Base-by-base conservation (phyloP, 1,139 yeast genomes). In the Zhuliangozyma blackwelliae region DNA sequence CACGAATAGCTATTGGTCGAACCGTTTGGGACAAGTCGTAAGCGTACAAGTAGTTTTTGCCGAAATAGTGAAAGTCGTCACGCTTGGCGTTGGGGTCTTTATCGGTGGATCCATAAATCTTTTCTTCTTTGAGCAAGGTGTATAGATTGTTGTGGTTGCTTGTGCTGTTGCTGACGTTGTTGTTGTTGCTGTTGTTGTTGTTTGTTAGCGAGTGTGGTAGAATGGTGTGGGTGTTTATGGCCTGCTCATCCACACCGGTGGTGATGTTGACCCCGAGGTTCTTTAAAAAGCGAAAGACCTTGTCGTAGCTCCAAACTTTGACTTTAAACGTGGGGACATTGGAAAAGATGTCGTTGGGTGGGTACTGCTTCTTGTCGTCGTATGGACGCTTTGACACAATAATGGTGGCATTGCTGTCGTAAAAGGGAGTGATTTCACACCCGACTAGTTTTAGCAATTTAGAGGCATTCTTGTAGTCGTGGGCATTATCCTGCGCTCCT, bases 231-330 rank as follows among this genome's bases (percentile, higher is more conserved):
- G 42, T 40, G 31, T 38, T 40, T 7, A 38, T 27, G 10, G 41
- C 41, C 29, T 36, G 37, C 29, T 46, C 48, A 30, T 46, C 52
- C n/a, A 43, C 47, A 25, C 56, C 46, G 23, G 48, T 49, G 28
- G 44, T 51, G 8, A 44, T 42, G 35, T 55, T 47, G 10, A 63
- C 79, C 31, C 92, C 85, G 49, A 90, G 65, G 51, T 88, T 79
- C 43, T 75, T 75, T 54, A 90, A 67, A 54, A 92, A 89, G 34
- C 97, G 68, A 50, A 81, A 75, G 7, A 90, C 88, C 57, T 90
- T 90, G 40, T 87, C 95, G 51, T 78, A 82, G 34, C 83, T 79
- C 97, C 97, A 90, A 12, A 90, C 84, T 55, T 88, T 88, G 55
- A 86, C 75, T 43, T 75, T 75, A 41, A 72, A 72, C 41, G 65